Conservation (phyloP, 352 stramenopile genomes). For the Thalassiosira hispida region DNA sequence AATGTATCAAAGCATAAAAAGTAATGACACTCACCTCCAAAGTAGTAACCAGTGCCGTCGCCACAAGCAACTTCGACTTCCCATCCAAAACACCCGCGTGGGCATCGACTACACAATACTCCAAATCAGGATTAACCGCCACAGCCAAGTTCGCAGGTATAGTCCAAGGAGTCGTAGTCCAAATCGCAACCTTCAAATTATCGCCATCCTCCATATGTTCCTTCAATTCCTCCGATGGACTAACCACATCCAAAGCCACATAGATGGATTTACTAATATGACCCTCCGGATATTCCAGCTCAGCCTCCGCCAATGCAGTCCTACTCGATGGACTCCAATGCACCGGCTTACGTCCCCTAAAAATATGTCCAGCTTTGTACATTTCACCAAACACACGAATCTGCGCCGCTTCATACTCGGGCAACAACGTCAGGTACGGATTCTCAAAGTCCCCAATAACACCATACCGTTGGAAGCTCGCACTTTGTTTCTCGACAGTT, state of each 20-base stretch:
- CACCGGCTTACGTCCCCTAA: conserved; percentile 97
- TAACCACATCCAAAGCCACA: conserved; percentile 88
- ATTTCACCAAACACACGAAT: conserved; percentile 97
- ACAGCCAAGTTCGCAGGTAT: conserved; percentile 98
- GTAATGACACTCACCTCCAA: conserved; percentile 65
- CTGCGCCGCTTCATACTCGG: conserved; percentile 95
- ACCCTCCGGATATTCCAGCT: conserved; percentile 98
- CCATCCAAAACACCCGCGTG: conserved; percentile 50
- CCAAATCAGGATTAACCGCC: conserved; percentile 92
- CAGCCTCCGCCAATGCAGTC: conserved; percentile 97
- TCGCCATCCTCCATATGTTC: conserved; percentile 47
- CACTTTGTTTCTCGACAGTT: conserved; percentile 92
- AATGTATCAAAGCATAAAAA: too few relatives aligned
- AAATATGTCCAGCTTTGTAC: conserved; percentile 94
- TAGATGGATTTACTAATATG: conserved; percentile 96
- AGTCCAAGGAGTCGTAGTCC: conserved; percentile 99
- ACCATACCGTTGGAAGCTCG: conserved; percentile 94
- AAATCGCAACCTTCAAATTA: conserved; percentile 89
- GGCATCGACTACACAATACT: conserved; percentile 91
- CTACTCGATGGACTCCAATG: conserved; percentile 97
- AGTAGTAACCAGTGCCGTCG: conserved; percentile 75
- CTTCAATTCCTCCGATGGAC: conserved; percentile 60
- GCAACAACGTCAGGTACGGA: conserved; percentile 94
- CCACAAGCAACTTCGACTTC: conserved; percentile 83
- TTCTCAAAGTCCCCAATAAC: conserved; percentile 89